Conservation (phyloP, 164 flowering plant genomes). For the Saururus chinensis region DNA sequence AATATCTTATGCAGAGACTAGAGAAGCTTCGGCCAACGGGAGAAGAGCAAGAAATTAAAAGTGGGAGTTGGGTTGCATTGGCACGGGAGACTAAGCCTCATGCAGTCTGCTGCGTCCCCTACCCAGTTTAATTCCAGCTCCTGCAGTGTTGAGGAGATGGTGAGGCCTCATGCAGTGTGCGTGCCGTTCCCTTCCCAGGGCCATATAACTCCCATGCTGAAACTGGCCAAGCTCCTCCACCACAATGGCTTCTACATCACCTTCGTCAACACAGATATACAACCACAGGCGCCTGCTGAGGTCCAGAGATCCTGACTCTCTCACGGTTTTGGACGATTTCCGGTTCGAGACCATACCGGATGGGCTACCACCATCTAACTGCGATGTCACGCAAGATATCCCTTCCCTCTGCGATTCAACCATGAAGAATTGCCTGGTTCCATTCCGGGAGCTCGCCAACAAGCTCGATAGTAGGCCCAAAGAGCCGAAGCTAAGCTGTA, state of each 20-base stretch:
- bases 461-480: slow-evolving; percentile 13
- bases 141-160: not conserved
- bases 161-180: slow-evolving; percentile 37
- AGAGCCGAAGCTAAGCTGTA: slow-evolving; percentile 29
- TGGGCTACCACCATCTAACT: slow-evolving; percentile 44
- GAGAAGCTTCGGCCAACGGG: too few species aligned
- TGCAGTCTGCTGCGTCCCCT: too few species aligned
- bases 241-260: slow-evolving; percentile 42
- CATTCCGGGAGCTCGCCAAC: slow-evolving; percentile 18
- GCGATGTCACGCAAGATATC: slow-evolving; percentile 37
- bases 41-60: too few species aligned
- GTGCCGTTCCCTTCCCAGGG: slow-evolving; percentile 61
- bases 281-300: slow-evolving; percentile 37
- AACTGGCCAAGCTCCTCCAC: slow-evolving; percentile 50
- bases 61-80: too few species aligned
- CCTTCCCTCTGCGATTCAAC: slow-evolving; percentile 28
- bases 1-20: too few species aligned
- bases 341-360: slow-evolving; percentile 51
- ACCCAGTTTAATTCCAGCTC: too few species aligned
- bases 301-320: slow-evolving; percentile 27
- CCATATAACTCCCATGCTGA: slow-evolving; percentile 47
- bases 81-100: too few species aligned
- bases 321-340: slow-evolving; percentile 27
- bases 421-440: slow-evolving; percentile 16
- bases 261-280: slow-evolving; percentile 53